Base-by-base conservation (phyloP, 805 yeast genomes). In the Saturnispora dispora region DNA sequence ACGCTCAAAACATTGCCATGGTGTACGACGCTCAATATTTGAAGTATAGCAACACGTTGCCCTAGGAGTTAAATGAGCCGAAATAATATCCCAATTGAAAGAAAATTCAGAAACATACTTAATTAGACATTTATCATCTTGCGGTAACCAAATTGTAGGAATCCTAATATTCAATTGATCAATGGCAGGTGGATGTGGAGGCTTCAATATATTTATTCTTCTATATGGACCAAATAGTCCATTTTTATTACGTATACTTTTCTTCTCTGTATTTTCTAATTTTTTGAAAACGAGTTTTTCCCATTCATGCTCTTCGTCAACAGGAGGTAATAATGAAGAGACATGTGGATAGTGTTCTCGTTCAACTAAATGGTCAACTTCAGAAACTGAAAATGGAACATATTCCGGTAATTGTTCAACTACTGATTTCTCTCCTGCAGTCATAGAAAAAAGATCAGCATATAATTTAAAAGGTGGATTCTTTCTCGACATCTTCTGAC, bases 1-100 rank as follows among this genome's bases (percentile, higher is more conserved):
- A 57, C 99, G 73, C 67, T 93, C 99, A 70, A 93, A 93, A 65
- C 98, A 91, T 65, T 91, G 98, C 99, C 99, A 93, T 0, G 99
- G 95, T 0, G 98, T 93, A 61, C 99, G 77, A 61, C 97, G 78
- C 66, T 93, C 98, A 52, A 89, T 88, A 61, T 88, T 89, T 0
- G 98, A 85, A 37, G 82, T 78, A 64, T 88, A 89, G 13, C 83
- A 78, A 56, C 80, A 74, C 0, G 88, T 78, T 2, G 88, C 78
- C 47, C 76, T 73, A 2, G 83, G 76, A 44, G 85, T 76, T 64
- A 93, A 71, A 62, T 85, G 87, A 6, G 90, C 85, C 3, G 96
- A 81, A 22, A 93, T 88, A 47, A 90, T 76, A 54, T 83, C 89
- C 99, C 99, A 93, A 63, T 93, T 93, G 71, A 88, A 89, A 8